Base-by-base conservation (phyloP, 768 basidiomycete genomes). In the Russula ochroleuca region DNA sequence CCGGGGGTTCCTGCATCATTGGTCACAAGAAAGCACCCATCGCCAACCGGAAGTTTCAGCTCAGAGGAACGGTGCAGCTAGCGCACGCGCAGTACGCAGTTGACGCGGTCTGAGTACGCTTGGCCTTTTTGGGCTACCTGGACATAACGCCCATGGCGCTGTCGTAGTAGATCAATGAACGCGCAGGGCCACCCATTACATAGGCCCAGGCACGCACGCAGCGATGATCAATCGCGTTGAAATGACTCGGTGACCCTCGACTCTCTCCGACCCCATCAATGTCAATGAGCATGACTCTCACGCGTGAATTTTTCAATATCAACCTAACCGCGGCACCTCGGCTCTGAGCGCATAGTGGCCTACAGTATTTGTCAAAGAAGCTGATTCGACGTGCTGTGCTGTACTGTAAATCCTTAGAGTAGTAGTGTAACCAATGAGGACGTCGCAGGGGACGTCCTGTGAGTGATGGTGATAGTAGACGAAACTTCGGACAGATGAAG, bases 171-270 rank as follows among this genome's bases (percentile, higher is more conserved):
- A 51, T 40, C 59, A 41, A 40, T n/a, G 50, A 47, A 31, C 21
- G 40, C 31, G 35, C 31, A 11, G 15, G 38, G n/a, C 45, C 45
- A 13, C 11, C 41, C n/a, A n/a, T n/a, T n/a, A 31, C 28, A 0
- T 33, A 43, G 13, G 38, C 38, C 5, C n/a, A 25, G 48, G 48
- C 25, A 25, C 15, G 28, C 28, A 2, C 28, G 28, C 47, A 11
- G 35, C 8, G 28, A 17, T 37, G 14, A 40, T 41, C 15, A 17
- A 31, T 10, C 45, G 9, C n/a, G 3, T 9, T 2, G 17, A 41
- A 17, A 47, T 56, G 61, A 50, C 61, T 40, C 47, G n/a, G n/a
- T 47, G 11, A 21, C 43, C 41, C 6, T 41, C 41, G 19, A 41
- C 3, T 3, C 43, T 10, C 43, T 43, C 31, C 47, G 35, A 33